Percentiles rank a stretch among this genome's conserved stretches.
Conservation (phyloP, 257 asterid genomes). For the Penstemon davidsonii region DNA sequence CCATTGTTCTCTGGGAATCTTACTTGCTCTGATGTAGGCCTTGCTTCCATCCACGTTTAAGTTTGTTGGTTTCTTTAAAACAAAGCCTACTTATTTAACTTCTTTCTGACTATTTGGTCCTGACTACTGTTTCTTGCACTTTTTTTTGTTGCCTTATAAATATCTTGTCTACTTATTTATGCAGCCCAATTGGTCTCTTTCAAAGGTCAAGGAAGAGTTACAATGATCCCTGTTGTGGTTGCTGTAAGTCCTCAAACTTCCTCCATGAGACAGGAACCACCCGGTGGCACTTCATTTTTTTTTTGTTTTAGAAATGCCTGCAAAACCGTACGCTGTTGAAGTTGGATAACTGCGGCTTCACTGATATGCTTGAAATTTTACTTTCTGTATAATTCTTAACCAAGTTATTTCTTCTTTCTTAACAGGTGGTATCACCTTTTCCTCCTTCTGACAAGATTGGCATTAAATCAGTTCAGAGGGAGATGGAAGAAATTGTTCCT, state of each 20-base stretch:
- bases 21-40: neutral
- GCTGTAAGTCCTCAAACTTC: constrained; percentile 54
- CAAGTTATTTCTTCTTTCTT: constrained; percentile 19
- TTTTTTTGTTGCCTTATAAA: neutral
- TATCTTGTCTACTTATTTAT: constrained; percentile 26
- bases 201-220: constrained; percentile 55
- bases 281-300: constrained; percentile 11
- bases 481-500: constrained; percentile 84
- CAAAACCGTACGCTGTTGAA: neutral
- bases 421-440: constrained; percentile 89
- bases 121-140: neutral
- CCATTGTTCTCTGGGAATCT: neutral
- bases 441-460: constrained; percentile 99
- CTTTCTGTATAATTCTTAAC: neutral
- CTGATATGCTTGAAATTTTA: constrained; percentile 6
- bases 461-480: constrained; percentile 92
- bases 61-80: neutral
- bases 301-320: neutral
- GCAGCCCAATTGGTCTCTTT: constrained; percentile 66
- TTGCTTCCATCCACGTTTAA: constrained; percentile 10
- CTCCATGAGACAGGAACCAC: neutral
- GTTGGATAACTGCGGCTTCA: neutral
- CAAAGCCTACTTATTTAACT: neutral
- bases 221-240: constrained; percentile 70
- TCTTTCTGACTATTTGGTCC: neutral